phyloP scores from a whole-genome alignment of 2,329 filamentous ascomycete genomes.

The Xylaria sp. region DNA sequence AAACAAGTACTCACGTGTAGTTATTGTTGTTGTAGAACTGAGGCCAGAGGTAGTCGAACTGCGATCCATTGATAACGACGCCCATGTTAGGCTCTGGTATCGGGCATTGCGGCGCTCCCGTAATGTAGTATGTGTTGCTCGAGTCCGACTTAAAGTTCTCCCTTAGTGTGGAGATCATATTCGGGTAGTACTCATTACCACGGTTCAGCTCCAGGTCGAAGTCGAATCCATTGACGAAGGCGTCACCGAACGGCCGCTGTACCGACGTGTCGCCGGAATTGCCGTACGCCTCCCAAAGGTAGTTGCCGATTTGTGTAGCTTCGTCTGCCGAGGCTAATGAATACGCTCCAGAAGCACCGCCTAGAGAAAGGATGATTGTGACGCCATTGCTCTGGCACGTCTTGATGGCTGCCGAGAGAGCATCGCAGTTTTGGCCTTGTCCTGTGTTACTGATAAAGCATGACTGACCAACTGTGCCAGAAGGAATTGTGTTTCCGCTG shows the following conservation, averaged over 20 bases:
- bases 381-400: conserved; percentile 54
- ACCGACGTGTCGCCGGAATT: conserved; percentile 49
- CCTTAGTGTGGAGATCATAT: conserved; percentile 49
- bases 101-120: conserved; percentile 59
- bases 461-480: conserved; percentile 54
- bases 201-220: conserved; percentile 52
- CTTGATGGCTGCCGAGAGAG: conserved; percentile 55
- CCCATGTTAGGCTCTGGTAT: conserved; percentile 58
- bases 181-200: conserved; percentile 52
- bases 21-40: conserved; percentile 62
- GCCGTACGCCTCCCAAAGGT: conserved; percentile 60
- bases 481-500: conserved; percentile 51
- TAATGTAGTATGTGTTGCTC: conserved; percentile 57
- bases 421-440: conserved; percentile 53
- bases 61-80: conserved; percentile 51
- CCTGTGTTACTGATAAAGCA: conserved; percentile 52
- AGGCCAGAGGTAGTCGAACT: conserved; percentile 57
- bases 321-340: conserved; percentile 51
- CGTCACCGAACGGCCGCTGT: conserved; percentile 59
- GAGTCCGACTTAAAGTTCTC: conserved; percentile 51
- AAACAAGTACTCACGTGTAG: conserved; percentile 37
- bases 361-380: conserved; percentile 59
- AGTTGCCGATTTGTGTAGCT: conserved; percentile 55
- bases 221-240: conserved; percentile 52
- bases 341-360: conserved; percentile 54